These are phyloP conservation scores for Stenocarpella maydis DNA, from an alignment of 2,329 filamentous ascomycete species.

Conservation along the genomic window DNA sequence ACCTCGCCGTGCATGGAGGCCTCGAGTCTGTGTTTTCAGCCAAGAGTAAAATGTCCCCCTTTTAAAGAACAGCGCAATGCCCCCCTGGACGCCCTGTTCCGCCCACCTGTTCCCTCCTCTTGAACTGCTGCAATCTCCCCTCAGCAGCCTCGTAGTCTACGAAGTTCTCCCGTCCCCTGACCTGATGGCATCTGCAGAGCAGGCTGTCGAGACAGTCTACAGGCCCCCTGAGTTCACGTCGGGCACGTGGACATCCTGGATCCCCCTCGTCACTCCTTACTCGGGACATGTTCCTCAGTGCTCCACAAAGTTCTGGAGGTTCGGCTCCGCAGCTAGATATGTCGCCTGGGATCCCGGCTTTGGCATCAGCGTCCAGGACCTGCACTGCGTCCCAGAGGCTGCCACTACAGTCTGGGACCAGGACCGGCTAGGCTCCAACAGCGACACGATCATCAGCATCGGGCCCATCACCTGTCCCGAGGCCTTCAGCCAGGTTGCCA, in stretches of 20 bases:
- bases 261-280: neutral
- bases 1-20: neutral
- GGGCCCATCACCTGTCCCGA: neutral
- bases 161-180: no score
- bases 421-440: neutral
- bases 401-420: neutral
- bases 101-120: no score
- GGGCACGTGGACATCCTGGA: neutral
- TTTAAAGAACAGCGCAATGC: neutral
- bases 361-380: neutral
- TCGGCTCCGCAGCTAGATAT: no score
- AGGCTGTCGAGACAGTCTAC: neutral
- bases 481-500: neutral
- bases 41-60: neutral
- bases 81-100: no score
- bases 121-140: neutral
- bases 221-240: neutral
- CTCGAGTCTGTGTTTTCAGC: neutral
- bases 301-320: neutral
- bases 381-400: neutral
- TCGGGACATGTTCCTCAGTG: neutral
- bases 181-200: neutral
- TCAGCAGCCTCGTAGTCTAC: neutral
- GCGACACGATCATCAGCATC: neutral
- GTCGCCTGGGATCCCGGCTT: constrained; percentile 1